Conservation (phyloP, 2,329 filamentous ascomycete genomes). For the Cladophialophora exuberans region DNA sequence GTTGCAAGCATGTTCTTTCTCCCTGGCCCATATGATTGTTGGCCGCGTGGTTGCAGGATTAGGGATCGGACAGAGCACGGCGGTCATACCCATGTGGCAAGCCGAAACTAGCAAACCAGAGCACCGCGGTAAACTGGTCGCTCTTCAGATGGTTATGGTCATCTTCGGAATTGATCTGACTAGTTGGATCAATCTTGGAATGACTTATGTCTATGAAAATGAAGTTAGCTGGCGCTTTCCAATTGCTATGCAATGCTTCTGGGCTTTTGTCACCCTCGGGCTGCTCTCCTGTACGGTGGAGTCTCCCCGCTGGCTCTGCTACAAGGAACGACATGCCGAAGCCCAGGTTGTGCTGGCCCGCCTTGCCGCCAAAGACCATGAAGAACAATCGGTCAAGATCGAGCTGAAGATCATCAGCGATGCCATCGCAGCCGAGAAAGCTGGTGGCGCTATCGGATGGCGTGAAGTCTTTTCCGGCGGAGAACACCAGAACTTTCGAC, state of each 20-base stretch:
- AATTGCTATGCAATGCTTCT: constrained; percentile 59
- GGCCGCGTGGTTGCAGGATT: constrained; percentile 51
- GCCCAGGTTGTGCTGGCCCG: neutral
- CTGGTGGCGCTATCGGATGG: neutral
- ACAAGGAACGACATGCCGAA: constrained; percentile 4
- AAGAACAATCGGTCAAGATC: neutral
- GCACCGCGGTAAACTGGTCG: constrained; percentile 44
- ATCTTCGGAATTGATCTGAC: constrained; percentile 21
- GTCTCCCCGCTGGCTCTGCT: constrained; percentile 47
- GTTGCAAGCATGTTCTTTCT: constrained; percentile 46
- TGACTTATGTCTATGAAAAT: constrained; percentile 39
- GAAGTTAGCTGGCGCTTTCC: constrained; percentile 59
- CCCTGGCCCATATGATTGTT: constrained; percentile 49
- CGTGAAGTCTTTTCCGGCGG: constrained; percentile 33
- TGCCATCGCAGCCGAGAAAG: constrained; percentile 4
- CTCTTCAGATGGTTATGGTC: constrained; percentile 31
- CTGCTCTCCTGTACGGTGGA: constrained; percentile 40
- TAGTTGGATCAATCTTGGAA: constrained; percentile 22
- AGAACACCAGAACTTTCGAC: constrained; percentile 45
- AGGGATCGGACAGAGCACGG: constrained; percentile 40
- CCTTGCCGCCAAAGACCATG: neutral
- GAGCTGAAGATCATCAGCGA: constrained; percentile 13
- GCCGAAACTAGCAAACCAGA: constrained; percentile 49
- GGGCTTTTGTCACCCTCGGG: constrained; percentile 50
- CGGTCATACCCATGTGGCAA: constrained; percentile 47